These are phyloP conservation scores for Talaromyces rugulosus DNA, from an alignment of 2,329 filamentous ascomycete species.

Conservation along the genomic window DNA sequence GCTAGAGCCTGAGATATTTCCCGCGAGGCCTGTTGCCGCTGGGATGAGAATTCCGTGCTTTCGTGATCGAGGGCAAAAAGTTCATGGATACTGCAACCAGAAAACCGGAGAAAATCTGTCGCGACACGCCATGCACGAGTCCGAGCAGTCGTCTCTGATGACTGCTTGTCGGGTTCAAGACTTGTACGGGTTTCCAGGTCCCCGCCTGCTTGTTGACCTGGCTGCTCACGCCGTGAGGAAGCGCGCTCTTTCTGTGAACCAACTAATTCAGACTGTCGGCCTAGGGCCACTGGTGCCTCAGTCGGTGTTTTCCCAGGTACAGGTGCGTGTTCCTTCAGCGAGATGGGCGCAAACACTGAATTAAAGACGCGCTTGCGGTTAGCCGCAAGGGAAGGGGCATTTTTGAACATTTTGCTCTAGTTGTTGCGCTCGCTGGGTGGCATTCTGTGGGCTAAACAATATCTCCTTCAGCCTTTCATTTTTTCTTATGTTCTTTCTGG, in stretches of 20 bases:
- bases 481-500: neutral
- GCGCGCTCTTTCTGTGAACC: neutral
- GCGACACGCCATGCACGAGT: constrained; percentile 39
- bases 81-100: constrained; percentile 28
- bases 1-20: constrained; percentile 29
- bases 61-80: constrained; percentile 20
- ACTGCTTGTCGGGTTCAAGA: constrained; percentile 6
- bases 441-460: constrained; percentile 6
- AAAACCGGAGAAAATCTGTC: constrained; percentile 36
- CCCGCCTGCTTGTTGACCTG: neutral
- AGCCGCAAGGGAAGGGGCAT: constrained; percentile 19
- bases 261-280: constrained; percentile 14
- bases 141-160: constrained; percentile 31
- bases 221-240: neutral
- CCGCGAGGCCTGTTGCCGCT: constrained; percentile 22
- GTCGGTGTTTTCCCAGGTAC: constrained; percentile 21
- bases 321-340: constrained; percentile 28
- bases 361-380: constrained; percentile 39
- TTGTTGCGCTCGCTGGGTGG: constrained; percentile 6
- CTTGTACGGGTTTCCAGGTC: constrained; percentile 5
- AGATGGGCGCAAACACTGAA: constrained; percentile 40
- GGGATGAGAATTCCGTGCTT: constrained; percentile 22
- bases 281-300: constrained; percentile 17
- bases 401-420: constrained; percentile 21
- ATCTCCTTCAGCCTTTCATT: neutral